Base-by-base conservation (phyloP, 2,329 filamentous ascomycete species). In the Moelleriella libera region DNA sequence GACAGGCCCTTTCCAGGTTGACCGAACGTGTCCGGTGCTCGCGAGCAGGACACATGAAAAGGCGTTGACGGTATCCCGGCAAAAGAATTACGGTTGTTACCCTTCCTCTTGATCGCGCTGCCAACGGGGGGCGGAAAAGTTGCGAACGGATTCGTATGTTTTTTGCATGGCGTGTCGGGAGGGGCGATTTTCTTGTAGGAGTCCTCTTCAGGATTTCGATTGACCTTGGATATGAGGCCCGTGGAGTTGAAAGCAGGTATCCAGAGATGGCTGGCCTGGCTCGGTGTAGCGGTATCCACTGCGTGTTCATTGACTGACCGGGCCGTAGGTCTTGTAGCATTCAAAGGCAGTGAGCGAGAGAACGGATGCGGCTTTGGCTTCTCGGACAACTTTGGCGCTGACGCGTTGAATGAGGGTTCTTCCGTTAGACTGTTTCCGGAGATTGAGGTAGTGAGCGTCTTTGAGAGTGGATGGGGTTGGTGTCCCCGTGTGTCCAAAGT, bases 161-260 rank as follows among this genome's bases (percentile, higher is more conserved):
- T 88, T 69, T 97, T 98, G 66, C 92, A 97, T 1, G 92, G 92
- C 1, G 92, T 98, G 60, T 97, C 92, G 1, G 92, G 90, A 72
- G 94, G 89, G 31, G 77, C 75, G 57, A 78, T 69, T 59, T 83
- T 80, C 63, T 74, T 68, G 65, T 58, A 69, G 66, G 53, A 58
- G 63, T 70, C 76, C 46, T 87, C 76, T 54, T 96, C 87, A 0
- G 82, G 77, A 61, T 86, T 82, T 49, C 86, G 82, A 58, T 92
- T 94, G 63, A 94, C 86, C 68, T 98, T 98, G 9, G 92, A 96
- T 47, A 98, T 83, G 30, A 98, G 70, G 1, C 90, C 89, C 1
- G 92, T 97, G 1, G 92, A 97, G 72, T 88, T 88, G 65, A 96
- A 96, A 6, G 88, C 88, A 41, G 85, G 81, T 32, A 85, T 82